Percentiles rank a stretch among this genome's conserved stretches.
Conservation (phyloP, 345 rosid species). For the Lenwebbia sp. region DNA sequence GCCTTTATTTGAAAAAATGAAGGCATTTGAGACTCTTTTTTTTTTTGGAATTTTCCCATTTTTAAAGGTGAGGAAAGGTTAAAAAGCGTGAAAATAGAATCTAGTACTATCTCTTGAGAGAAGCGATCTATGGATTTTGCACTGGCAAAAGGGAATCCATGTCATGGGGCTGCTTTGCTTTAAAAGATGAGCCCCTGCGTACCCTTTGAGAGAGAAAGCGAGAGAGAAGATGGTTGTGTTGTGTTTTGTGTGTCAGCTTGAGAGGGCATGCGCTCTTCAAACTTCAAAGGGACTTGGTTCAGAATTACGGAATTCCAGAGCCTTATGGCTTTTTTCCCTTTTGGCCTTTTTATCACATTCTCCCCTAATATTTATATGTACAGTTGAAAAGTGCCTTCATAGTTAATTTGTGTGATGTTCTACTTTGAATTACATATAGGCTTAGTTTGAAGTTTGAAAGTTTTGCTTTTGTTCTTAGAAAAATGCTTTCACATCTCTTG, state of each 20-base stretch:
- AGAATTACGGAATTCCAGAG: conserved; percentile 1
- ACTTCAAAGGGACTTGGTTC: conserved; percentile 1
- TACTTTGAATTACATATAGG: neutral
- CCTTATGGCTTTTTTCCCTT: conserved; percentile 3
- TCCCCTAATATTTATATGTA: neutral
- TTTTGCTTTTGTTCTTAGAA: neutral
- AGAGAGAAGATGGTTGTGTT: neutral
- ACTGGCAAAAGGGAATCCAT: conserved; percentile 42
- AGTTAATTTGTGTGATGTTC: neutral
- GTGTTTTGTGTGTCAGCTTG: conserved; percentile 21
- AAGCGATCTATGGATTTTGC: conserved; percentile 32
- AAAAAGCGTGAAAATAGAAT: conserved; percentile 13
- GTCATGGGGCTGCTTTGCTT: conserved; percentile 22
- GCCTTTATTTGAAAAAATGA: no score
- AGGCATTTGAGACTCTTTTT: no score
- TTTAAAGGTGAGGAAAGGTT: conserved; percentile 3
- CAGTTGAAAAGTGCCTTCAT: neutral
- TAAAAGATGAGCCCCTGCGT: conserved; percentile 36
- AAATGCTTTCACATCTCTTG: neutral
- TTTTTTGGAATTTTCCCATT: no score
- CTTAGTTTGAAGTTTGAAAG: neutral
- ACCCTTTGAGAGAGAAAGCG: neutral
- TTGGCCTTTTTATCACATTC: conserved; percentile 22
- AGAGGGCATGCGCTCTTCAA: conserved; percentile 22
- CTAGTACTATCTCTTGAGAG: conserved; percentile 38